Conservation (phyloP, 768 basidiomycete species). For the Termitomyces sp. region DNA sequence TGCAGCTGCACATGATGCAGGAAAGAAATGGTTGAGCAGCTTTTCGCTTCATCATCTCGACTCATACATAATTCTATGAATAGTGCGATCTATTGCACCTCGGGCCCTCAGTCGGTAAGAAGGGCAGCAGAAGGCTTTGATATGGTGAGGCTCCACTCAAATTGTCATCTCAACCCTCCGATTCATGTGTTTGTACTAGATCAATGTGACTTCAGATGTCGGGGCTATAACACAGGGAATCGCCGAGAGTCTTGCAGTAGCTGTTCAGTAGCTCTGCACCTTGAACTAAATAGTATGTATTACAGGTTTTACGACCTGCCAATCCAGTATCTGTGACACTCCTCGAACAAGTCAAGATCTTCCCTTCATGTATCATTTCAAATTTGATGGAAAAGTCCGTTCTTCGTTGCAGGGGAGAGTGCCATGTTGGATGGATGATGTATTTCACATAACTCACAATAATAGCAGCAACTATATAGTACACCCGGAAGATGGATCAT, state of each 20-base stretch:
- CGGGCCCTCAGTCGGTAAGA: slow-evolving; percentile 18
- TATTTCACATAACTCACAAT: too few relatives aligned
- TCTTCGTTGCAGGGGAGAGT: too few relatives aligned
- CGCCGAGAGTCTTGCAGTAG: slow-evolving; percentile 8
- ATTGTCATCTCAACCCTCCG: background rate
- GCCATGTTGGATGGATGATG: too few relatives aligned
- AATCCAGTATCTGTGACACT: too few relatives aligned
- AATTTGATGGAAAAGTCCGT: too few relatives aligned
- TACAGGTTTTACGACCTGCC: background rate
- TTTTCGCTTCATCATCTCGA: background rate
- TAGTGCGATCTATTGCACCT: slow-evolving; percentile 22
- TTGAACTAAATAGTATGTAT: background rate
- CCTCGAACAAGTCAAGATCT: too few relatives aligned
- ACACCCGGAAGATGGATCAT: too few relatives aligned
- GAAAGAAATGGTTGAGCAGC: slow-evolving; percentile 58
- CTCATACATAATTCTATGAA: background rate
- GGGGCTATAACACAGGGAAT: slow-evolving; percentile 15
- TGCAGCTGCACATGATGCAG: slow-evolving; percentile 41
- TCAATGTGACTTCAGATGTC: slow-evolving; percentile 18
- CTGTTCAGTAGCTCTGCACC: slow-evolving; percentile 1
- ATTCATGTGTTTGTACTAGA: slow-evolving; percentile 1
- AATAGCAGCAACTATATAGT: too few relatives aligned
- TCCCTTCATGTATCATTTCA: too few relatives aligned
- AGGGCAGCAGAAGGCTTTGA: slow-evolving; percentile 23
- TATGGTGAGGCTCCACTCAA: slow-evolving; percentile 14